Percentiles rank a stretch among this genome's conserved stretches.
Evolutionary conservation across 2,329 filamentous ascomycete species (phyloP).

Genomic region (Dissoconium aciculare): DNA sequence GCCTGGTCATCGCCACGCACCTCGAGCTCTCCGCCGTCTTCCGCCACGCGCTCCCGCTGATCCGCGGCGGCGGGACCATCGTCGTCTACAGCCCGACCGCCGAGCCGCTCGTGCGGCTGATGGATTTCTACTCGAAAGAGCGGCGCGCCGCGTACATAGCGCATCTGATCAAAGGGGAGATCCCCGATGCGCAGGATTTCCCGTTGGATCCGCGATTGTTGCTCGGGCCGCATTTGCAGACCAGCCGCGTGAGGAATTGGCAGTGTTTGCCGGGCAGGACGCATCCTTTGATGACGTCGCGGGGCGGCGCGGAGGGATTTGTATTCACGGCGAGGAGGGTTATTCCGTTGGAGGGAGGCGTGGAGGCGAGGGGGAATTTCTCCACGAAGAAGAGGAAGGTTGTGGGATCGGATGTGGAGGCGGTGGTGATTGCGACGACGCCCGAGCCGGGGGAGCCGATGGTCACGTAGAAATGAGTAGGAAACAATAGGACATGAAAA

Average conservation of each 20-base stretch:
- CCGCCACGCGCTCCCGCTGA: constrained; percentile 58
- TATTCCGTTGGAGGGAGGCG: constrained; percentile 60
- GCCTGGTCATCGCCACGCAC: constrained; percentile 63
- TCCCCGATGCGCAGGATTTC: constrained; percentile 48
- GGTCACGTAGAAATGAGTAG: too few relatives aligned
- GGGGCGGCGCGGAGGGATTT: constrained; percentile 79
- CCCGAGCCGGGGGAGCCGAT: too few relatives aligned
- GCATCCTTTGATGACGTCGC: constrained; percentile 83
- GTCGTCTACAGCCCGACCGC: constrained; percentile 72
- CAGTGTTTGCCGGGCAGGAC: constrained; percentile 85
- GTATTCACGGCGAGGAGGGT: constrained; percentile 73
- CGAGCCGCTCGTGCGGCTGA: constrained; percentile 62
- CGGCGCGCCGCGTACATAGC: constrained; percentile 61
- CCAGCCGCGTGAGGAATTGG: constrained; percentile 62
- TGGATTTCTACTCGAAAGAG: constrained; percentile 71
- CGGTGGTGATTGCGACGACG: too few relatives aligned
- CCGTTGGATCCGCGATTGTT: constrained; percentile 75
- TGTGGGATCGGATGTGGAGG: too few relatives aligned
- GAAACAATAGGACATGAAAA: too few relatives aligned
- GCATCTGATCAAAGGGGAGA: constrained; percentile 17
- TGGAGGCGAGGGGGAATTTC: constrained; percentile 69
- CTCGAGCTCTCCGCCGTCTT: constrained; percentile 72
- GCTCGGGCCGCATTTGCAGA: constrained; percentile 67
- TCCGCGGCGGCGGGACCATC: constrained; percentile 69
- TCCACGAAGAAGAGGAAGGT: constrained; percentile 47